Evolutionary conservation across 305 asterid genomes (phyloP), one percentile per base, ranked within the genome.

Genomic region (Fraxinus velutina): DNA sequence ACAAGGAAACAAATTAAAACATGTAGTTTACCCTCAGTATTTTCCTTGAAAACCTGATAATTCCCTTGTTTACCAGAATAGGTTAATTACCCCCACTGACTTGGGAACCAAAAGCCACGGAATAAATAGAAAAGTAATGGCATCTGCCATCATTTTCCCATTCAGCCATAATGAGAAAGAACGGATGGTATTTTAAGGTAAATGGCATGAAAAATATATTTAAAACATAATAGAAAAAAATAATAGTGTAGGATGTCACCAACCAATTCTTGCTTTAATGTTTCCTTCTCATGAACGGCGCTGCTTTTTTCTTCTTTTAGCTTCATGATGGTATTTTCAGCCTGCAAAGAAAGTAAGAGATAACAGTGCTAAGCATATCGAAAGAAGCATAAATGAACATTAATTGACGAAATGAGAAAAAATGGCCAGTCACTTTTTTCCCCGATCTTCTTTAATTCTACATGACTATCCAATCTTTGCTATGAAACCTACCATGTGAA

Each of bases 241-340:
- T 39, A 30, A 6, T 3, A 30, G 75, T 30, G 8, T 30, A 12
- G 42, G 39, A 70, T 70, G 37, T 39, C 86, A 84, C 94, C 79
- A 76, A 91, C 97, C 91, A 89, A 62, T 84, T 94, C 98, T 82
- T 83, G 91, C 85, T 86, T 86, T 55, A 91, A 86, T 33, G 68
- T 62, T 80, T 89, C 91, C 86, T 86, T 86, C 82, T 87, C 93
- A 13, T 72, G 82, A 33, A 77, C 12, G 81, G 87, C 52, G 77
- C 79, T 85, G 83, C 75, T 86, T 81, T 83, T 88, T 80, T 92
- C 94, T 82, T 88, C 91, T 84, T 81, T 88, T 36, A 94, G 89
- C 91, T 88, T 90, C 77, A 82, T 66, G 79, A 94, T 89, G 21
- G 88, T 87, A 81, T 83, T 8, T 70, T 87, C 86, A 32, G 97